Conservation (phyloP, 1,284 basidiomycete genomes). For the Puccinia hordei region DNA sequence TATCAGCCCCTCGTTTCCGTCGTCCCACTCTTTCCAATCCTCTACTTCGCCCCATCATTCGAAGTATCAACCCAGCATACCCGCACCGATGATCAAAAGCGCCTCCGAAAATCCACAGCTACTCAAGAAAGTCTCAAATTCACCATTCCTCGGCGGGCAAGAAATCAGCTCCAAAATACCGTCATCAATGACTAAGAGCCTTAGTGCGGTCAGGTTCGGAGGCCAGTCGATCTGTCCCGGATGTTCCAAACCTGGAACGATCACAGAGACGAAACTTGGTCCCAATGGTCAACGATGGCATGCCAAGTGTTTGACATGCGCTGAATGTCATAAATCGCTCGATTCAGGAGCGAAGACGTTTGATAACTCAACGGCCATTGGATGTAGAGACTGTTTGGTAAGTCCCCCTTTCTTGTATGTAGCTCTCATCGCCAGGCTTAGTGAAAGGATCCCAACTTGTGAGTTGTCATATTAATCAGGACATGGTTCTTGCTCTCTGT, state of each 20-base stretch:
- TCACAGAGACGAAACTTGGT: slow-evolving; percentile 43
- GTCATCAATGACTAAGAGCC: not conserved
- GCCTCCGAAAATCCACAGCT: slow-evolving; percentile 12
- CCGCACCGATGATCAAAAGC: not conserved
- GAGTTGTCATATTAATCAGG: not conserved
- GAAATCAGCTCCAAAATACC: not conserved
- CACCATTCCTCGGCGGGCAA: slow-evolving; percentile 25
- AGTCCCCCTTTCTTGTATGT: not conserved
- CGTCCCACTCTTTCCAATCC: slow-evolving; percentile 15
- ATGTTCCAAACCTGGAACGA: slow-evolving; percentile 48
- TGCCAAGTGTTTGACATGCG: slow-evolving; percentile 43
- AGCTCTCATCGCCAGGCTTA: not conserved
- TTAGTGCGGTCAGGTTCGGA: slow-evolving; percentile 4
- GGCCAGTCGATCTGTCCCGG: slow-evolving; percentile 46
- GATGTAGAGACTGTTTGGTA: slow-evolving; percentile 48
- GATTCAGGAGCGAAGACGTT: slow-evolving; percentile 44
- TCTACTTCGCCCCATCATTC: not conserved
- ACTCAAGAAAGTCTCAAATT: slow-evolving; percentile 43
- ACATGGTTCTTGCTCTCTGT: not conserved
- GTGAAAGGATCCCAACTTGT: not conserved
- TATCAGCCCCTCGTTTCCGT: slow-evolving; percentile 35
- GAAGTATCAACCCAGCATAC: not conserved
- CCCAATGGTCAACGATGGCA: slow-evolving; percentile 43
- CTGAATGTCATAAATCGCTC: slow-evolving; percentile 35
- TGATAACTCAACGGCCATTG: slow-evolving; percentile 22